Evolutionary conservation across 306 rosid genomes (phyloP).

Genomic region (Castanea crenata): DNA sequence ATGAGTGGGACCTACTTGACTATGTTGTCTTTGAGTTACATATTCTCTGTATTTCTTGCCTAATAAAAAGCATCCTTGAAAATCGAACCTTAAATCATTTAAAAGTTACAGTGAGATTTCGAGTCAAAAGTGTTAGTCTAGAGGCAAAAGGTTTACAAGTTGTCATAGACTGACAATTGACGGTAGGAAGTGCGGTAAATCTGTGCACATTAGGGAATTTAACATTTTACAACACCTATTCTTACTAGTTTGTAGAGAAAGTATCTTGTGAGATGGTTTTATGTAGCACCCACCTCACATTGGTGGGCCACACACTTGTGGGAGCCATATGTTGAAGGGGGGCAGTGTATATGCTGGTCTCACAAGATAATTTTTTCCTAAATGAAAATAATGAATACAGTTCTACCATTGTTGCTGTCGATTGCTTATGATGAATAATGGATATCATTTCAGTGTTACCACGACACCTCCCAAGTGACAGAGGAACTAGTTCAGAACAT

Average conservation of each 20-base stretch:
- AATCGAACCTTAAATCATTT: not conserved
- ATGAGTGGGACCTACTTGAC: not conserved
- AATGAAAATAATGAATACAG: not conserved
- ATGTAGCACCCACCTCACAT: too few species aligned
- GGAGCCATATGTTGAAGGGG: too few species aligned
- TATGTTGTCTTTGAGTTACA: not conserved
- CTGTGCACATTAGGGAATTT: not conserved
- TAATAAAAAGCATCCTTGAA: not conserved
- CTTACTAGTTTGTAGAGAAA: not conserved
- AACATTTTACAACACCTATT: not conserved
- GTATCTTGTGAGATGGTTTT: too few species aligned
- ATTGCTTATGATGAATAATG: slow-evolving; percentile 15
- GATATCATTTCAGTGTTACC: slow-evolving; percentile 72
- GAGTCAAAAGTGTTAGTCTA: not conserved
- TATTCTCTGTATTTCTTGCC: not conserved
- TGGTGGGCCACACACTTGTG: too few species aligned
- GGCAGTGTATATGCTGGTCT: too few species aligned
- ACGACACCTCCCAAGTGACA: slow-evolving; percentile 83
- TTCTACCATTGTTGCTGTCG: not conserved
- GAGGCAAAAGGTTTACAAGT: not conserved
- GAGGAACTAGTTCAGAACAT: slow-evolving; percentile 80
- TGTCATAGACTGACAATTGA: not conserved
- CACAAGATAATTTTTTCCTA: not conserved
- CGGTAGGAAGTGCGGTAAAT: not conserved
- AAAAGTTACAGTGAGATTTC: not conserved